Base-by-base conservation (phyloP, 2,329 filamentous ascomycete species). In the Tetracladium maxilliforme region DNA sequence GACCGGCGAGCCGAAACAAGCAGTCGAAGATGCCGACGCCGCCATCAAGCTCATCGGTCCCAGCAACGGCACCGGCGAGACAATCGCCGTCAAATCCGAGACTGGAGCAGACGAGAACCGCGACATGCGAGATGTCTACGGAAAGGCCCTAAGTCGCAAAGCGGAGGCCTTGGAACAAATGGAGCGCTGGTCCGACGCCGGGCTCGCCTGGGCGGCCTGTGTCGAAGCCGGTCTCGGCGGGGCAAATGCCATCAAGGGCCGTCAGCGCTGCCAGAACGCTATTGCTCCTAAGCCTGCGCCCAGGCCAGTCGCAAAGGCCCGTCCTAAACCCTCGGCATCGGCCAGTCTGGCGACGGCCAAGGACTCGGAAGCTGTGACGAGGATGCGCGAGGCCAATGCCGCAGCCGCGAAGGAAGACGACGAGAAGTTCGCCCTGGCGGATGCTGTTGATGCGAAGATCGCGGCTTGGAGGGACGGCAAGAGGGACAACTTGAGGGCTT, bases 81-180 rank as follows among this genome's bases (percentile, higher is more conserved):
- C 57, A 6, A 82, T 98, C 21, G 63, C 76, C 12, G 58, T 93
- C 0, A 63, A 60, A 14, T 63, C 60, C 13, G 55, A 57, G 6
- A 53, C 54, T 6, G 59, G 61, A n/a, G 54, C 58, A n/a, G 64
- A 72, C 17, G 63, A 75, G 28, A 56, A 58, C 12, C 90, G 92
- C 37, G 77, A 87, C 23, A 92, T 98, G 81, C 78, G 71, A 34
- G 86, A 93, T 11, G 80, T 93, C 33, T 95, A 79, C 43, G 86
- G 83, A 26, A 98, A 95, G 49, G 87, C 87, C 0, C 56, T 95
- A 16, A 87, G 81, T 54, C 77, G 90, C 27, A 95, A 95, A 56
- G 90, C 90, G 1, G 90, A 98, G 52, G 90, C 84, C 2, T 61
- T 95, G 6, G 90, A 98, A 49, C 79, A 93, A 44, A 77, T 98